Evolutionary conservation across 2,329 filamentous ascomycete genomes (phyloP).

Genomic region (Pestalotiopsis sp.): DNA sequence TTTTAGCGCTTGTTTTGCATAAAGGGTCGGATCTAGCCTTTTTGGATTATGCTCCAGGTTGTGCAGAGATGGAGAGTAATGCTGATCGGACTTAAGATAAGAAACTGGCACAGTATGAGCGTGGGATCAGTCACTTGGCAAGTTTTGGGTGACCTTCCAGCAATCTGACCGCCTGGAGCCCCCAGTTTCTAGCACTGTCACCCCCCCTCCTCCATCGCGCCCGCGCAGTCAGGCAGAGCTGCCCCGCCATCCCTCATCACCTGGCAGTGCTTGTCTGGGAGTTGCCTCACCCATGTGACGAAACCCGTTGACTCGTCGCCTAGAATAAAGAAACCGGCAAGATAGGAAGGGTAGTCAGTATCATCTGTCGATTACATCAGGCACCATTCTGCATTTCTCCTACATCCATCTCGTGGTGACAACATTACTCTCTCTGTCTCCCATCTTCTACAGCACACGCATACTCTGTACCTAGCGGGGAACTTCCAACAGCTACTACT

Average conservation of each 20-base stretch:
- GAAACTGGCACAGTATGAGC: neutral
- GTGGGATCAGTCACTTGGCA: neutral
- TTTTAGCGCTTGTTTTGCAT: neutral
- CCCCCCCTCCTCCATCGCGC: neutral
- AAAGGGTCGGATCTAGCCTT: neutral
- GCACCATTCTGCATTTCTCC: conserved; percentile 1
- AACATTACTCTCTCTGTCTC: neutral
- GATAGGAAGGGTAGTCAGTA: neutral
- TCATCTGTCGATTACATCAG: conserved; percentile 5
- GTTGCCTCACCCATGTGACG: conserved; percentile 13
- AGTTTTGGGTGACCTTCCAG: neutral
- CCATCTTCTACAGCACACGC: neutral
- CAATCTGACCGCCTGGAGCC: neutral
- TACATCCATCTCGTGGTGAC: neutral
- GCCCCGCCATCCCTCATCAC: conserved; percentile 10
- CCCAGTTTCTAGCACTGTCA: neutral
- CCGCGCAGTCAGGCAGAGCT: neutral
- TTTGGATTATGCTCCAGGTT: neutral
- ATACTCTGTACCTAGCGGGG: neutral
- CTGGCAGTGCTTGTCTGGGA: conserved; percentile 5
- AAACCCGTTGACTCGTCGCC: conserved; percentile 10
- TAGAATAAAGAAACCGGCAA: neutral
- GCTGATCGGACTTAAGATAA: conserved; percentile 12
- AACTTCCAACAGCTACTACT: neutral
- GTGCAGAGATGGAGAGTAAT: neutral